These are phyloP conservation scores for Ascomycota sp. DNA, from an alignment of 2,329 filamentous ascomycete genomes.

Conservation along the genomic window DNA sequence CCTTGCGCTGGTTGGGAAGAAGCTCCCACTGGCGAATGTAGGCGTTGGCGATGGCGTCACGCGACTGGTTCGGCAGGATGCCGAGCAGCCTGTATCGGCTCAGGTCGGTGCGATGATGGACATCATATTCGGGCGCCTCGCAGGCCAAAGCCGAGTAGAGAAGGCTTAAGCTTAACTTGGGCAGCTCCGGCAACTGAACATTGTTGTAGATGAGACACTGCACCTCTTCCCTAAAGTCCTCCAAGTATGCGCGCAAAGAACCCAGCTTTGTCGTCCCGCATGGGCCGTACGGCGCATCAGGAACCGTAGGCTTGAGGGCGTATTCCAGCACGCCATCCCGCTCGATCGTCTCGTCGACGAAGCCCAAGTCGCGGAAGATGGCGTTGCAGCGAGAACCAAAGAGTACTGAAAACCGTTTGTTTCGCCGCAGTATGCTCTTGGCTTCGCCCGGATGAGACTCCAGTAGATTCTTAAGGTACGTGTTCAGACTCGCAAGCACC, in stretches of 20 bases:
- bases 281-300: constrained; percentile 13
- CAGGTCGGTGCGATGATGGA: constrained; percentile 10
- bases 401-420: constrained; percentile 33
- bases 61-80: constrained; percentile 14
- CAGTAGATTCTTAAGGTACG: constrained; percentile 30
- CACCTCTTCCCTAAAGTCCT: constrained; percentile 27
- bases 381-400: constrained; percentile 29
- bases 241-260: constrained; percentile 25
- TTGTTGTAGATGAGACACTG: constrained; percentile 20
- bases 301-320: constrained; percentile 14
- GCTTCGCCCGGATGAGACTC: constrained; percentile 14
- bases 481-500: constrained; percentile 24
- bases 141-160: constrained; percentile 13
- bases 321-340: constrained; percentile 19
- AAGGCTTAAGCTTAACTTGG: constrained; percentile 10
- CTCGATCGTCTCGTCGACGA: constrained; percentile 18
- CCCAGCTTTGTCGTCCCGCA: constrained; percentile 15
- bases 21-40: constrained; percentile 20
- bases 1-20: constrained; percentile 9
- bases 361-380: constrained; percentile 29
- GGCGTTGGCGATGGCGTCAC: constrained; percentile 16
- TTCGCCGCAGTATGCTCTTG: constrained; percentile 31
- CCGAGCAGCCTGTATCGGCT: constrained; percentile 16
- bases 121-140: constrained; percentile 9
- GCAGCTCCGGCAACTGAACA: constrained; percentile 10